Evolutionary conservation across 1,139 yeast species (phyloP).

Genomic region (Hansenula sp.): DNA sequence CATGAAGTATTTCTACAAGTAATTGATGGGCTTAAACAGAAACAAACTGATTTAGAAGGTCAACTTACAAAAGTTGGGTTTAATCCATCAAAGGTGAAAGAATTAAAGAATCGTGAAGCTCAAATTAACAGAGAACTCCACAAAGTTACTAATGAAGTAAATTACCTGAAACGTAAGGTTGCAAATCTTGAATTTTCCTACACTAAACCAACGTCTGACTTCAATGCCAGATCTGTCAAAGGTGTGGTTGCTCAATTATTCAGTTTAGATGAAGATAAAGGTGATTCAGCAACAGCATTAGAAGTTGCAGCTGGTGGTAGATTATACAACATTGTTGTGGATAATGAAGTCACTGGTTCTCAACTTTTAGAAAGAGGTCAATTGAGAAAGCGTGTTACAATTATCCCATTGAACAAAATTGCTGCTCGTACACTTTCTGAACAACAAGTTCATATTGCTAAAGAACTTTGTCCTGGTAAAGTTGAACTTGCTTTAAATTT

Average conservation of each 20-base stretch:
- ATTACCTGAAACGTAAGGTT: conserved; percentile 56
- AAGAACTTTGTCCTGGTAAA: conserved; percentile 68
- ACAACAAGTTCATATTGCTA: conserved; percentile 52
- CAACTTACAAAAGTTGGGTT: conserved; percentile 56
- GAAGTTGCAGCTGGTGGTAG: conserved; percentile 96
- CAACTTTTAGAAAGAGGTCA: conserved; percentile 76
- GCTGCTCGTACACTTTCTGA: conserved; percentile 47
- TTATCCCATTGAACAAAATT: conserved; percentile 88
- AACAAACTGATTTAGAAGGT: conserved; percentile 36
- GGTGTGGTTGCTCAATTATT: conserved; percentile 92
- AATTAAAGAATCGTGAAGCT: conserved; percentile 42
- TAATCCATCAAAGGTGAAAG: conserved; percentile 43
- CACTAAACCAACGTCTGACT: conserved; percentile 56
- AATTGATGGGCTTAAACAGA: conserved; percentile 38
- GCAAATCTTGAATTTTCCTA: conserved; percentile 78
- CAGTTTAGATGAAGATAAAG: conserved; percentile 51
- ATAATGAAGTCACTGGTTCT: conserved; percentile 79
- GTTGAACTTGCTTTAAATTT: conserved; percentile 85
- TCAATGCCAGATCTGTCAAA: conserved; percentile 60
- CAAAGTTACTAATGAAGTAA: conserved; percentile 45
- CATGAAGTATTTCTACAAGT: conserved; percentile 38
- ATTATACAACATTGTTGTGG: conserved; percentile 87
- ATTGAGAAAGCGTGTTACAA: conserved; percentile 78
- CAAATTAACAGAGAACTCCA: conserved; percentile 34
- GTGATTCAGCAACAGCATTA: conserved; percentile 71